Evolutionary conservation across 2,329 filamentous ascomycete genomes (phyloP), one percentile per base, ranked within the genome.

Genomic region (Rhinocladiella mackenziei): DNA sequence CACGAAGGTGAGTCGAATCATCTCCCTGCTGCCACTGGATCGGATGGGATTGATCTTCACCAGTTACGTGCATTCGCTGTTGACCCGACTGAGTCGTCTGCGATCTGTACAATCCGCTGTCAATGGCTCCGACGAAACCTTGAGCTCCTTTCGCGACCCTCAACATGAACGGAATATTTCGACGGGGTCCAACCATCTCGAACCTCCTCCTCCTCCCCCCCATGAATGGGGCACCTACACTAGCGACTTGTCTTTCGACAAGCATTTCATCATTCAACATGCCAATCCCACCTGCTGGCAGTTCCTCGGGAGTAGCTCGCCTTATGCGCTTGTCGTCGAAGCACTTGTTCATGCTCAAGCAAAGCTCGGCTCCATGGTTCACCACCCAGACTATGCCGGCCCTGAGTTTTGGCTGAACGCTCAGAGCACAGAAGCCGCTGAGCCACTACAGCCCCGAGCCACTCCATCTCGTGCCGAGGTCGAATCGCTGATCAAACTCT

Each of bases 271-370:
- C 23, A 40, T 58, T 23, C 43, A 54, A 26, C 41, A 55, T 48
- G 55, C 55, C 13, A 56, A 57, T 37, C 53, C 55, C 6, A 57
- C 55, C 9, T 57, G 55, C 34, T 57, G 55, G 55, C 56, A 58
- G 32, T 58, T 53, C 46, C 47, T 56, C 26, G 56, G 56, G 13
- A 56, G 54, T 43, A 56, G 53, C 33, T 57, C 54, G 4, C 53
- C 55, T 4, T 57, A 56, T 30, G 52, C 54, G 11, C 36, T 58
- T 20, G 47, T 50, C 8, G 54, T 58, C 15, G 56, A 58, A 40
- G 53, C 57, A 15, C 43, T 57, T 8, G 56, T 56, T 10, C 55
- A 53, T 41, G 53, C 55, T 34, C 50, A 55, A 35, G 49, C 55
- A 19, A 54, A 53, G 35, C 45, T 58, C 11, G 54, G 54, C 25